Evolutionary conservation across 2,329 filamentous ascomycete species (phyloP).

Genomic region (Epichloe hybrida): DNA sequence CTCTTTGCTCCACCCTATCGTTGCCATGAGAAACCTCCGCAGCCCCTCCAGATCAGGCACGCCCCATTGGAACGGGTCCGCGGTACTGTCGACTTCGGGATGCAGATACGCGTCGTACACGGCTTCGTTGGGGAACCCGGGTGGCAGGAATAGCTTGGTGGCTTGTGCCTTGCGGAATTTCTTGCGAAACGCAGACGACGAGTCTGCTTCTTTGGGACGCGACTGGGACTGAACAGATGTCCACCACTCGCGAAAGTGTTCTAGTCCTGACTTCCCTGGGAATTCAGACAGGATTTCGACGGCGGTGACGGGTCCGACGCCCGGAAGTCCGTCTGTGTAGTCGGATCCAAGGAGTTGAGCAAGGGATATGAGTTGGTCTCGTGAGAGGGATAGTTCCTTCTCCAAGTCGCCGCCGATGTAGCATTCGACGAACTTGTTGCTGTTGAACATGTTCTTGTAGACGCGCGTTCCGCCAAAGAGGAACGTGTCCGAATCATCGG

Average conservation of each 20-base stretch:
- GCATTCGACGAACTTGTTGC: conserved; percentile 95
- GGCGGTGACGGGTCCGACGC: conserved; percentile 86
- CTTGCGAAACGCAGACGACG: conserved; percentile 53
- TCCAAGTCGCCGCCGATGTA: conserved; percentile 76
- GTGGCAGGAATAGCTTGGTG: conserved; percentile 74
- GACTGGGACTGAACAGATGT: conserved; percentile 53
- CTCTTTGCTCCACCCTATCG: conserved; percentile 86
- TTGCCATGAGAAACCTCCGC: conserved; percentile 72
- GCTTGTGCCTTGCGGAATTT: conserved; percentile 73
- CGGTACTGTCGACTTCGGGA: conserved; percentile 70
- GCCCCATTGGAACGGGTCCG: conserved; percentile 84
- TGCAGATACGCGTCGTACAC: conserved; percentile 75
- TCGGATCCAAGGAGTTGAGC: conserved; percentile 87
- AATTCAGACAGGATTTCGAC: conserved; percentile 93
- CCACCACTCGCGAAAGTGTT: conserved; percentile 85
- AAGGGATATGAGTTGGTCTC: conserved; percentile 77
- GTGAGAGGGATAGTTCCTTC: conserved; percentile 74
- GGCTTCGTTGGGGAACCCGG: conserved; percentile 61
- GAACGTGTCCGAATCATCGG: conserved; percentile 93
- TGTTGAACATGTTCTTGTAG: conserved; percentile 99
- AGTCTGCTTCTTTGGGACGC: conserved; percentile 51
- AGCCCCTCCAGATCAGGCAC: conserved; percentile 84
- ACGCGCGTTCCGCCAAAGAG: conserved; percentile 91
- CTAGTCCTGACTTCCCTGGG: conserved; percentile 43
- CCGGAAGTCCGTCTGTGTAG: conserved; percentile 84